These are phyloP conservation scores for Starmerella riodocensis DNA, from an alignment of 805 yeast genomes.

Conservation along the genomic window DNA sequence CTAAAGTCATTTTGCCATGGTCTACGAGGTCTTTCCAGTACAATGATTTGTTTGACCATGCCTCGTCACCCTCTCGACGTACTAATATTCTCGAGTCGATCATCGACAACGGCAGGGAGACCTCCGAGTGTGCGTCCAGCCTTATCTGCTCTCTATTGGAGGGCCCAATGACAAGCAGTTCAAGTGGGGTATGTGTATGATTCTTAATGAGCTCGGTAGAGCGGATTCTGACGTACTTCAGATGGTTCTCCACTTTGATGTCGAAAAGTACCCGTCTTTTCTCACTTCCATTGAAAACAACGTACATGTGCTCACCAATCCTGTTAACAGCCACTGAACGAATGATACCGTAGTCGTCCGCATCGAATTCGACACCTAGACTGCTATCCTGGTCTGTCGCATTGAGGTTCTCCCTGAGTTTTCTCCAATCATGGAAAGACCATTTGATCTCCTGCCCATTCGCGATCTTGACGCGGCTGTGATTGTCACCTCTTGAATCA, in stretches of 20 bases:
- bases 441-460: conserved; percentile 51
- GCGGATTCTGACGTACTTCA: conserved; percentile 62
- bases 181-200: conserved; percentile 47
- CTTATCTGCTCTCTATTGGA: conserved; percentile 27
- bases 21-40: conserved; percentile 51
- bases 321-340: conserved; percentile 51
- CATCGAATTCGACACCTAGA: conserved; percentile 45
- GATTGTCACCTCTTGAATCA: conserved; percentile 27
- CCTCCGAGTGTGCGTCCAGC: conserved; percentile 42
- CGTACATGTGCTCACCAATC: conserved; percentile 72
- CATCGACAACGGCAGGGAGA: conserved; percentile 61
- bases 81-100: conserved; percentile 47
- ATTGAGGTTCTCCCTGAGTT: conserved; percentile 64
- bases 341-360: conserved; percentile 42
- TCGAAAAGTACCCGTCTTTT: conserved; percentile 63
- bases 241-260: conserved; percentile 54
- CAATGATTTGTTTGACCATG: conserved; percentile 54
- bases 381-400: conserved; percentile 48
- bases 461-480: conserved; percentile 24
- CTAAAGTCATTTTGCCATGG: conserved; percentile 36
- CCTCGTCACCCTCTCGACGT: conserved; percentile 48
- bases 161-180: conserved; percentile 22
- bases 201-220: conserved; percentile 65
- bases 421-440: conserved; percentile 93
- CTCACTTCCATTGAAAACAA: conserved; percentile 29